These are phyloP conservation scores for Oenanthe javanica DNA, from an alignment of 140 eudicot species.

Conservation along the genomic window DNA sequence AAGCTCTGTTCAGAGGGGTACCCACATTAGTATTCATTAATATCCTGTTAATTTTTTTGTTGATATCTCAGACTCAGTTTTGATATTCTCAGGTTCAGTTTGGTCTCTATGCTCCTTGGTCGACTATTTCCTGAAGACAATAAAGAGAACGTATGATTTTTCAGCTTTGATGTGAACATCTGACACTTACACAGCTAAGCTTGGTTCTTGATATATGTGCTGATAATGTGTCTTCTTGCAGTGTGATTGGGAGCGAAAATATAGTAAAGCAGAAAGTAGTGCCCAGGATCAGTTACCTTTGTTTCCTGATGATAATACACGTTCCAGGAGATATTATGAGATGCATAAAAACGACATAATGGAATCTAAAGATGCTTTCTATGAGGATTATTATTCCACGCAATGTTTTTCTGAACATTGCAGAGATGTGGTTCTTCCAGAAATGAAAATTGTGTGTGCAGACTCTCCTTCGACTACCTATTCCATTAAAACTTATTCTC, in stretches of 20 bases:
- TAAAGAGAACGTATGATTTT: conserved; percentile 36
- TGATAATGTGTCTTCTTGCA: conserved; percentile 21
- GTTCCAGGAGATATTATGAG: conserved; percentile 19
- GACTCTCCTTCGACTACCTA: conserved; percentile 20
- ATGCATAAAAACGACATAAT: conserved; percentile 14
- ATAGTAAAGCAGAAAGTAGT: conserved; percentile 16
- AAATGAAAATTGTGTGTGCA: conserved; percentile 22
- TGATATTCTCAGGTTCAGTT: conserved; percentile 44
- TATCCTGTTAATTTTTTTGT: conserved; percentile 1
- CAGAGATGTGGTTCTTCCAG: conserved; percentile 23
- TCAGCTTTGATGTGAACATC: conserved; percentile 7
- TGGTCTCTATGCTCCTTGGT: conserved; percentile 57
- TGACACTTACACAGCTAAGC: background rate
- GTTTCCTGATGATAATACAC: conserved; percentile 8
- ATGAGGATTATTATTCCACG: conserved; percentile 21
- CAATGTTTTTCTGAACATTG: conserved; percentile 9
- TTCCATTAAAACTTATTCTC: conserved; percentile 12
- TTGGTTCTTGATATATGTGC: conserved; percentile 12
- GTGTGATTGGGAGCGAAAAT: conserved; percentile 24
- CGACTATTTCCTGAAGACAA: conserved; percentile 49
- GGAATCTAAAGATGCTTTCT: conserved; percentile 7
- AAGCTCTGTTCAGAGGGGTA: conserved; percentile 54
- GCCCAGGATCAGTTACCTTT: conserved; percentile 20
- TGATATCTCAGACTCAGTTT: conserved; percentile 6
- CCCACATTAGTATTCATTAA: conserved; percentile 13